phyloP scores from a whole-genome alignment of 2,329 filamentous ascomycete genomes.

The Ceratocystis harringtonii region DNA sequence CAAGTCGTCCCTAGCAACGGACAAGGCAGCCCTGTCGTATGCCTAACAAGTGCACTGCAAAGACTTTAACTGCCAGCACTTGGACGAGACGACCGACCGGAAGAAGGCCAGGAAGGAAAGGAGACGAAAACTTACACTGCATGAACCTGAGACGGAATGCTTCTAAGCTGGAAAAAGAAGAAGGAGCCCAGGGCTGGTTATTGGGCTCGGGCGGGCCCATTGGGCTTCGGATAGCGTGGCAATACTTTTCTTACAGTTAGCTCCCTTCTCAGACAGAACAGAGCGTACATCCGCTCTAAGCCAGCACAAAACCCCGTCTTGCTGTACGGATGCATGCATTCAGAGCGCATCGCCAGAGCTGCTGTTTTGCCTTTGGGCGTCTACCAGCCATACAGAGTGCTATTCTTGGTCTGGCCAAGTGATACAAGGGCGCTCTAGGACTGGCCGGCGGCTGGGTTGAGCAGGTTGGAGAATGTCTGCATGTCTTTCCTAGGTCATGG shows the following conservation, averaged over 20 bases:
- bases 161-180: not conserved
- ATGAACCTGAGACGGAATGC: not conserved
- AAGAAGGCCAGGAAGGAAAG: not conserved
- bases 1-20: slow-evolving; percentile 1
- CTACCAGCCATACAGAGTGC: not conserved
- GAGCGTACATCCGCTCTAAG: not conserved
- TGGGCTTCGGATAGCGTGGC: not conserved
- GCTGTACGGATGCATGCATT: not conserved
- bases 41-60: not conserved
- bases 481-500: not conserved
- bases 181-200: not conserved
- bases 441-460: not conserved
- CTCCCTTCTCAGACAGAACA: not conserved
- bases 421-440: not conserved
- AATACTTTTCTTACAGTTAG: not conserved
- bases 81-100: no score
- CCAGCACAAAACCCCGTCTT: not conserved
- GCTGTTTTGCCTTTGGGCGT: not conserved
- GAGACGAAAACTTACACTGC: not conserved
- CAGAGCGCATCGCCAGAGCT: not conserved
- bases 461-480: not conserved
- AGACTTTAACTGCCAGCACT: not conserved
- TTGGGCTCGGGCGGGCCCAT: not conserved
- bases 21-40: not conserved
- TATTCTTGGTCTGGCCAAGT: not conserved